Conservation (phyloP, 345 rosid genomes). For the Bretschneidera sinensis region DNA sequence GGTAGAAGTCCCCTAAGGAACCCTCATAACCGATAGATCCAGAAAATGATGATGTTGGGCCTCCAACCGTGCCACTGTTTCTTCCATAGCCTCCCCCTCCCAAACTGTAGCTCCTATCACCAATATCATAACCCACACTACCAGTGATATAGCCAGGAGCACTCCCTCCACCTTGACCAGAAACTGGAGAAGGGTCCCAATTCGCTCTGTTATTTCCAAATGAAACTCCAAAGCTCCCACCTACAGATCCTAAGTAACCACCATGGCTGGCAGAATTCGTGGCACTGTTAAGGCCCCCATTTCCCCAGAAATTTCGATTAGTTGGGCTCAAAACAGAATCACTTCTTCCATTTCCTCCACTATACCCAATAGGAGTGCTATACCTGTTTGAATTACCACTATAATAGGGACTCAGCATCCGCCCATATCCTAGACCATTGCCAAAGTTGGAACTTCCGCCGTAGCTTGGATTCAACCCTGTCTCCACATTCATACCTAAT, state of each 20-base stretch:
- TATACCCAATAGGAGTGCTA: conserved; percentile 65
- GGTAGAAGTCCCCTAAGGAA: conserved; percentile 58
- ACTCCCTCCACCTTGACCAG: conserved; percentile 38
- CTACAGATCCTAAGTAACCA: conserved; percentile 44
- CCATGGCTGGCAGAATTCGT: conserved; percentile 41
- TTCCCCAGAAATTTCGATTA: conserved; percentile 79
- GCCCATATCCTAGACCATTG: conserved; percentile 59
- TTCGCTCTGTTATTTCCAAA: conserved; percentile 61
- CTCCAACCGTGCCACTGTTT: conserved; percentile 40
- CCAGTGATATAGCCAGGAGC: conserved; percentile 33
- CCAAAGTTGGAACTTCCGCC: conserved; percentile 55
- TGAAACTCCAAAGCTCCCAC: conserved; percentile 54
- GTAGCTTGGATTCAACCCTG: conserved; percentile 54
- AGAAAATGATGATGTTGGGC: conserved; percentile 51
- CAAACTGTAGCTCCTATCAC: conserved; percentile 37
- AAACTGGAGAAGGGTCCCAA: conserved; percentile 61
- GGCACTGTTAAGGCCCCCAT: conserved; percentile 41
- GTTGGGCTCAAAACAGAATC: conserved; percentile 54
- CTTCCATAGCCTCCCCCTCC: conserved; percentile 57
- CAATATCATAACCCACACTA: conserved; percentile 33
- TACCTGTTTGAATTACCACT: conserved; percentile 60
- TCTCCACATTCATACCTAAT: conserved; percentile 64
- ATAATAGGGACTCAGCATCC: conserved; percentile 49
- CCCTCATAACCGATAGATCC: conserved; percentile 59
- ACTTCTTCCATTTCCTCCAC: conserved; percentile 43